These are phyloP conservation scores for Quercus bicolor DNA, from an alignment of 306 rosid genomes.

Conservation along the genomic window DNA sequence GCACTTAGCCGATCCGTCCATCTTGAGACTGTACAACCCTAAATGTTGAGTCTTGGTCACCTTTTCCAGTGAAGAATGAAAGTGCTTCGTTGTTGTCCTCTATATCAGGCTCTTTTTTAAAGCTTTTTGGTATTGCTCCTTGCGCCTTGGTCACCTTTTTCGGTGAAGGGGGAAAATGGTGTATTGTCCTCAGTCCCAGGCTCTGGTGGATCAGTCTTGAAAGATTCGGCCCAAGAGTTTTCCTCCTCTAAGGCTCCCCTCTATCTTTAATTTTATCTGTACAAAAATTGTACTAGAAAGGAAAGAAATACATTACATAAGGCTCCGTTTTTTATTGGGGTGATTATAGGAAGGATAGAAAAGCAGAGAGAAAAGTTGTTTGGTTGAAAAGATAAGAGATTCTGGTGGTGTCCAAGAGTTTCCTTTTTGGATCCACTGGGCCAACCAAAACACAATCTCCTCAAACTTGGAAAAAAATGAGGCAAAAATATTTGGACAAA, in stretches of 20 bases:
- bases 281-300: neutral
- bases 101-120: slow-evolving; percentile 27
- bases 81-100: neutral
- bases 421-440: rapidly evolving
- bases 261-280: slow-evolving; percentile 62
- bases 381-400: too few species aligned
- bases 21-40: slow-evolving; percentile 14
- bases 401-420: rapidly evolving
- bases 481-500: too few species aligned
- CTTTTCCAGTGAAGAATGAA: too few species aligned
- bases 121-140: slow-evolving; percentile 8
- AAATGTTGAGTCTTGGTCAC: slow-evolving; percentile 31
- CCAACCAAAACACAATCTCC: too few species aligned
- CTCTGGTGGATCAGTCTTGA: slow-evolving; percentile 34
- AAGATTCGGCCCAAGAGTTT: slow-evolving; percentile 7
- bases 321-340: rapidly evolving
- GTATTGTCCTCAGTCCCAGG: neutral
- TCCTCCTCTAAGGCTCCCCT: slow-evolving; percentile 31
- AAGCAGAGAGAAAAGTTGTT: too few species aligned
- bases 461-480: too few species aligned
- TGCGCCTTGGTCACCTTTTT: slow-evolving; percentile 27
- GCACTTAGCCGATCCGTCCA: slow-evolving; percentile 8
- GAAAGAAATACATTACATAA: too few species aligned
- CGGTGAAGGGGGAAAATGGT: slow-evolving; percentile 4
- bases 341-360: too few species aligned